Evolutionary conservation across 352 stramenopile genomes (phyloP).

Genomic region (Phytophthora pini): DNA sequence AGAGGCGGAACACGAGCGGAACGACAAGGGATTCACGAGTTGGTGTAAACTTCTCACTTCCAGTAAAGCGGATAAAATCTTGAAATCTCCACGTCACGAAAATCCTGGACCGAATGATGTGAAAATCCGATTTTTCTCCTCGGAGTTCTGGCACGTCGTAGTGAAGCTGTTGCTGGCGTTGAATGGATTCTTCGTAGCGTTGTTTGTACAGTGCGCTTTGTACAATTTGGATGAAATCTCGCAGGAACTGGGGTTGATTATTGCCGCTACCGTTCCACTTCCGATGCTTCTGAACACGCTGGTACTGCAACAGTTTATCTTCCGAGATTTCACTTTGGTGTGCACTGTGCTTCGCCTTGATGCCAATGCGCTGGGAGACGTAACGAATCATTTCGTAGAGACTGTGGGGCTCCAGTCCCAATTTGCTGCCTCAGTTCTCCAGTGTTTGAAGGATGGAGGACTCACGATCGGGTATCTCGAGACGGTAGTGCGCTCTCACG

Average conservation of each 20-base stretch:
- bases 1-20: constrained; percentile 21
- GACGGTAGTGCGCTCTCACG: constrained; percentile 25
- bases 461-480: constrained; percentile 39
- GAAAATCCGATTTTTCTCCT: constrained; percentile 52
- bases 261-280: constrained; percentile 41
- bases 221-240: constrained; percentile 47
- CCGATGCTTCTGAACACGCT: constrained; percentile 54
- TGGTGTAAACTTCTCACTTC: constrained; percentile 13
- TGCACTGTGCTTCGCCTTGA: constrained; percentile 58
- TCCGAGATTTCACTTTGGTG: constrained; percentile 61
- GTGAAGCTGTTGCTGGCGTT: constrained; percentile 61
- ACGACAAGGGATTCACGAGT: constrained; percentile 9
- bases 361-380: constrained; percentile 49
- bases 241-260: constrained; percentile 33
- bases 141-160: constrained; percentile 60
- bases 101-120: constrained; percentile 1
- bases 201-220: constrained; percentile 64
- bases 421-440: constrained; percentile 42
- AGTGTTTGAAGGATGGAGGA: constrained; percentile 22
- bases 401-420: constrained; percentile 54
- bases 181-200: constrained; percentile 65
- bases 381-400: constrained; percentile 61
- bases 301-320: constrained; percentile 56
- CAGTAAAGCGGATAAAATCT: neutral
- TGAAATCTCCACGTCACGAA: constrained; percentile 18